Evolutionary conservation across 306 rosid genomes (phyloP).

Genomic region (Begonia masoniana): DNA sequence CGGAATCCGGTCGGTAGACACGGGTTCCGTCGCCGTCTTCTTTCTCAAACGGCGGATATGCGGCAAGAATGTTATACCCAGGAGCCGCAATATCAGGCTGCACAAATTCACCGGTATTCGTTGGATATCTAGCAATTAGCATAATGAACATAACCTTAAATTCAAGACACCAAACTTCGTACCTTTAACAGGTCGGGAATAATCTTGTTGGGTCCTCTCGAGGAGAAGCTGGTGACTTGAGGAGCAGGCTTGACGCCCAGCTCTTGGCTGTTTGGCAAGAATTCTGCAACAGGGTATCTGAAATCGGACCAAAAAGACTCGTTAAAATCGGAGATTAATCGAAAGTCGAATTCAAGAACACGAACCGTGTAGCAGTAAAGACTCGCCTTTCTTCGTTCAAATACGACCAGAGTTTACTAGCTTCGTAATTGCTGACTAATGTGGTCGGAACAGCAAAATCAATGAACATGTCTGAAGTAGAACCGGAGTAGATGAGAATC

Average conservation of each 20-base stretch:
- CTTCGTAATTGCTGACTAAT: not conserved
- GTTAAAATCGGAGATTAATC: too few species aligned
- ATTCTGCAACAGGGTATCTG: not conserved
- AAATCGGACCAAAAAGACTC: not conserved
- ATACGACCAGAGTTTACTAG: not conserved
- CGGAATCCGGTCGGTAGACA: not conserved
- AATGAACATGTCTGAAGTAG: not conserved
- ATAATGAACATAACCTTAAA: too few species aligned
- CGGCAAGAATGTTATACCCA: not conserved
- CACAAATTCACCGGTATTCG: not conserved
- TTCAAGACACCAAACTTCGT: too few species aligned
- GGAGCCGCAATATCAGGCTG: constrained; percentile 5
- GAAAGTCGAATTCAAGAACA: too few species aligned
- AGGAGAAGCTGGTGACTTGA: not conserved
- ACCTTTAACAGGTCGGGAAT: not conserved
- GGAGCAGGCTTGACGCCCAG: not conserved
- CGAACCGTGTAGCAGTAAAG: too few species aligned
- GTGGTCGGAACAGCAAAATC: not conserved
- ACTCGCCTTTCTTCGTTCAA: too few species aligned
- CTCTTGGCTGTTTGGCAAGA: not conserved
- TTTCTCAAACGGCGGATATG: not conserved
- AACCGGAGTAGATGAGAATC: not conserved
- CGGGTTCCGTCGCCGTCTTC: too few species aligned
- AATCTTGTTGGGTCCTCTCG: constrained; percentile 2
- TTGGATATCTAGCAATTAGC: too few species aligned